phyloP scores from a whole-genome alignment of 352 stramenopile species.

The Phytophthora capsici region DNA sequence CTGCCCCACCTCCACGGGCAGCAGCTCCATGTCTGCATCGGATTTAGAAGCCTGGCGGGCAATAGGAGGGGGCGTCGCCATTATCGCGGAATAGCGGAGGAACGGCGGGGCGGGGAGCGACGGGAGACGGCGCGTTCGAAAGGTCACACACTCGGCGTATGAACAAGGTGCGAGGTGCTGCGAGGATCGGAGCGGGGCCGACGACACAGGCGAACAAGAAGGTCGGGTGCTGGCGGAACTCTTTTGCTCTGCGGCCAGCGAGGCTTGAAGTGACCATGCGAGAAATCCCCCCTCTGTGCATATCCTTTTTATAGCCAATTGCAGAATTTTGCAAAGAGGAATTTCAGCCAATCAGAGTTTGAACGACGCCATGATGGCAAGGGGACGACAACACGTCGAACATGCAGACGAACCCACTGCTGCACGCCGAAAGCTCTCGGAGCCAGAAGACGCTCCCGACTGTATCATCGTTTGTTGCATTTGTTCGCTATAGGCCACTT shows the following conservation, averaged over 20 bases:
- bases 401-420: slow-evolving; percentile 4
- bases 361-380: slow-evolving; percentile 8
- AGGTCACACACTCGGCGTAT: slow-evolving; percentile 1
- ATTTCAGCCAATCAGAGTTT: slow-evolving; percentile 8
- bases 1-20: slow-evolving; percentile 78
- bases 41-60: slow-evolving; percentile 73
- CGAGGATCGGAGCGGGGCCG: background rate
- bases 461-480: slow-evolving; percentile 42
- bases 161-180: slow-evolving; percentile 1
- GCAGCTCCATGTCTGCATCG: slow-evolving; percentile 66
- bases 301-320: slow-evolving; percentile 27
- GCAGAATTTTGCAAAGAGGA: background rate
- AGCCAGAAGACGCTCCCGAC: background rate
- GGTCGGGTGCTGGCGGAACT: background rate
- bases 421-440: slow-evolving; percentile 13
- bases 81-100: slow-evolving; percentile 20
- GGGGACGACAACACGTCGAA: slow-evolving; percentile 11
- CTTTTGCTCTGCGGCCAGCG: slow-evolving; percentile 17
- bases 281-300: slow-evolving; percentile 22
- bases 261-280: slow-evolving; percentile 50
- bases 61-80: slow-evolving; percentile 75
- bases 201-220: slow-evolving; percentile 1
- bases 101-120: background rate
- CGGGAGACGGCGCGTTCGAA: slow-evolving; percentile 1
- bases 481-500: slow-evolving; percentile 22